Conservation (phyloP, 2,329 filamentous ascomycete genomes). For the Daldinia eschscholtzii region DNA sequence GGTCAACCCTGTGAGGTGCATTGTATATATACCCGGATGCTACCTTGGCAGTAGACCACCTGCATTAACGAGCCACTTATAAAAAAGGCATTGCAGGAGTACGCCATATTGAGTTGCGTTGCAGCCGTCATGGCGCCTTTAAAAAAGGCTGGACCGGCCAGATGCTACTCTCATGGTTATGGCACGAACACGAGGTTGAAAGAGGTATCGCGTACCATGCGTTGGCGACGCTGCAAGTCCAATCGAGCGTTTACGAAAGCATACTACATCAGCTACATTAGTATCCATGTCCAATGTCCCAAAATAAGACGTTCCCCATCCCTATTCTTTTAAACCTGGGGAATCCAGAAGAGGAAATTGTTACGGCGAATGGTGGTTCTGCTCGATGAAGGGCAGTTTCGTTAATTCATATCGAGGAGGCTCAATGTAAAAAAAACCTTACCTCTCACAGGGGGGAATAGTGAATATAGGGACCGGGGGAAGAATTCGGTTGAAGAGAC, state of each 20-base stretch:
- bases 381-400: not conserved
- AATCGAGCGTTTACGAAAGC: conserved; percentile 20
- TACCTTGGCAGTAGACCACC: conserved; percentile 46
- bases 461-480: conserved; percentile 14
- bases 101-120: conserved; percentile 25
- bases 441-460: not conserved
- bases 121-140: conserved; percentile 29
- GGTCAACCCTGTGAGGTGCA: conserved; percentile 40
- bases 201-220: conserved; percentile 21
- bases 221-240: conserved; percentile 25
- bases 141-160: conserved; percentile 35
- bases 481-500: conserved; percentile 21
- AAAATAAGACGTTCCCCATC: conserved; percentile 18
- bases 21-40: conserved; percentile 53
- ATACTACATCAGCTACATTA: conserved; percentile 11
- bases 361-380: not conserved
- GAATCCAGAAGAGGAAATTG: not conserved
- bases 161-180: conserved; percentile 22
- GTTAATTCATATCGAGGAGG: conserved; percentile 1
- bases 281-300: conserved; percentile 18
- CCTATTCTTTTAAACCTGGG: not conserved
- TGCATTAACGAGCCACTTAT: conserved; percentile 39
- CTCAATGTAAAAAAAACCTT: conserved; percentile 15
- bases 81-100: conserved; percentile 31
- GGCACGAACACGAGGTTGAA: conserved; percentile 36